Percentiles rank a stretch among this genome's conserved stretches.
Evolutionary conservation across 2,329 filamentous ascomycete genomes (phyloP).

Genomic region (Pseudogymnoascus sp.): DNA sequence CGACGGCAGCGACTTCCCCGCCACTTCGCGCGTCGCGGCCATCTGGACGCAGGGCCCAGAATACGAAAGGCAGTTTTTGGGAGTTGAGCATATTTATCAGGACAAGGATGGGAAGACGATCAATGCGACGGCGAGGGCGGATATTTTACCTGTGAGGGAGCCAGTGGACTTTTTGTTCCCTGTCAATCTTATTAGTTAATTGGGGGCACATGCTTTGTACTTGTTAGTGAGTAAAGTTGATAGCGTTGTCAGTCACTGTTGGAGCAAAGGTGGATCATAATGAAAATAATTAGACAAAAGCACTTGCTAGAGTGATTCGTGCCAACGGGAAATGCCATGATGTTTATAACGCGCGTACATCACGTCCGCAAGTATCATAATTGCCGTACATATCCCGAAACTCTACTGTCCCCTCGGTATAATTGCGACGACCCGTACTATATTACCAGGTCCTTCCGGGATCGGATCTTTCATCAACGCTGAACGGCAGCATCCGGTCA

Average conservation of each 20-base stretch:
- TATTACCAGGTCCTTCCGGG: not conserved
- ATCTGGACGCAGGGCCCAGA: slow-evolving; percentile 19
- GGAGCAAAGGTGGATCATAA: not conserved
- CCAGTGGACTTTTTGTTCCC: not conserved
- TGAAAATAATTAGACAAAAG: slow-evolving; percentile 2
- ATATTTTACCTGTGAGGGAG: not conserved
- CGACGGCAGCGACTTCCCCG: slow-evolving; percentile 9
- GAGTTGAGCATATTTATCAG: slow-evolving; percentile 21
- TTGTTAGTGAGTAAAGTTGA: not conserved
- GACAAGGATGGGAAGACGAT: not conserved
- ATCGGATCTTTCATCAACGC: not conserved
- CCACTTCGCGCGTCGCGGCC: slow-evolving; percentile 18
- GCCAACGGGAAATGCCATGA: not conserved
- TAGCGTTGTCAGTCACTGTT: not conserved
- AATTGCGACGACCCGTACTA: not conserved
- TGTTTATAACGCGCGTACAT: not conserved
- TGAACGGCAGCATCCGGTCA: not conserved
- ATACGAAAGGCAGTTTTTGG: slow-evolving; percentile 20
- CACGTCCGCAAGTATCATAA: not conserved
- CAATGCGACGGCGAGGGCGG: not conserved
- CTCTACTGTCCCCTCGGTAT: not conserved
- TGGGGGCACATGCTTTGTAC: not conserved
- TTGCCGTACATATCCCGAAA: not conserved
- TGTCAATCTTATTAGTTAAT: not conserved
- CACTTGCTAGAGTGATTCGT: not conserved